Conservation (phyloP, 306 rosid species). For the Boehmeria nivea region DNA sequence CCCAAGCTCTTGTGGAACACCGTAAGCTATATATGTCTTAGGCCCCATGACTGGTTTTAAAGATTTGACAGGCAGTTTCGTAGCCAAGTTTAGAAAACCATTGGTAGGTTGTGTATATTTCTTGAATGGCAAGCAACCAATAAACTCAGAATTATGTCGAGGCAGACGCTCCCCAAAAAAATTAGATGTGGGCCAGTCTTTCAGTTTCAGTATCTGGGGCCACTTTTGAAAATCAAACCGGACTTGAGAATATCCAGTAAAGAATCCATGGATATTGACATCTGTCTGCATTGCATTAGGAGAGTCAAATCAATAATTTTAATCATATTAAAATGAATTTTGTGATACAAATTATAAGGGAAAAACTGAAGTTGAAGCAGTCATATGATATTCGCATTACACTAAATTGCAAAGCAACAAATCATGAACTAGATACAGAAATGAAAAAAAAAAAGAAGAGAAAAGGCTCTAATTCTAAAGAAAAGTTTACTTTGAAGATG, state of each 20-base stretch:
- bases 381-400: too few species aligned
- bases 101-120: neutral
- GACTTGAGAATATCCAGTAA: slow-evolving; percentile 58
- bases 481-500: too few species aligned
- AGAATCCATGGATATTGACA: slow-evolving; percentile 78
- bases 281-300: slow-evolving; percentile 62
- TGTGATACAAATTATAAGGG: neutral
- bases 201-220: slow-evolving; percentile 83
- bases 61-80: slow-evolving; percentile 15
- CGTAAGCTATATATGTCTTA: slow-evolving; percentile 87
- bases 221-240: slow-evolving; percentile 28
- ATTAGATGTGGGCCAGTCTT: slow-evolving; percentile 85
- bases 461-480: too few species aligned
- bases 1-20: slow-evolving; percentile 74
- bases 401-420: too few species aligned
- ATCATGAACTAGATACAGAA: too few species aligned
- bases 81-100: slow-evolving; percentile 22
- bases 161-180: slow-evolving; percentile 72
- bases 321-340: neutral
- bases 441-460: too few species aligned
- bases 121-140: slow-evolving; percentile 11
- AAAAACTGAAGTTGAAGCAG: too few species aligned
- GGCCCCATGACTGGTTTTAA: slow-evolving; percentile 88
- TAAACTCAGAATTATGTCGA: slow-evolving; percentile 74
- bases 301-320: slow-evolving; percentile 9